These are phyloP conservation scores for Boletus subcaerulescens DNA, from an alignment of 768 basidiomycete species.

Conservation along the genomic window DNA sequence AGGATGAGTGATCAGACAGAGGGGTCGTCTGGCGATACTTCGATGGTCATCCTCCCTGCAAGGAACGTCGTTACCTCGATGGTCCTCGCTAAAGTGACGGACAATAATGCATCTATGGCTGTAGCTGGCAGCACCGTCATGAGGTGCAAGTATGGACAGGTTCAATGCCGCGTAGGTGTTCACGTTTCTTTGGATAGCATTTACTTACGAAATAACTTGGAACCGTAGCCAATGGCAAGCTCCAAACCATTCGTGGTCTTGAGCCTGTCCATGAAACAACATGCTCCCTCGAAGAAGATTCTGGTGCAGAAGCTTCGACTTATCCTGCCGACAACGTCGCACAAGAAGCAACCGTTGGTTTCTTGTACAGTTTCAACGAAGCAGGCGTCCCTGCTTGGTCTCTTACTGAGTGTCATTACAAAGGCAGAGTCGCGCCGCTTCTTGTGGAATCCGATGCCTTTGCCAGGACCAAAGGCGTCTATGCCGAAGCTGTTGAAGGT, in stretches of 20 bases:
- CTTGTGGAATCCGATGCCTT: neutral
- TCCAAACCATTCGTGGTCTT: conserved; percentile 3
- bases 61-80: too few species aligned
- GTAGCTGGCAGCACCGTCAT: too few species aligned
- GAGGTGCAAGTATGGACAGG: too few species aligned
- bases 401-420: neutral
- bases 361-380: neutral
- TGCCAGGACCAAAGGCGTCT: neutral
- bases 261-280: neutral
- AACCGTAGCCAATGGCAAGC: neutral
- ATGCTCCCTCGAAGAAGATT: neutral
- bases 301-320: neutral
- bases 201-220: too few species aligned
- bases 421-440: neutral
- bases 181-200: too few species aligned
- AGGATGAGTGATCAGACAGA: too few species aligned
- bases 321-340: neutral
- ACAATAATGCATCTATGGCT: too few species aligned
- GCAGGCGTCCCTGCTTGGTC: neutral
- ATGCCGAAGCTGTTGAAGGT: neutral
- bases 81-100: too few species aligned
- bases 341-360: neutral
- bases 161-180: too few species aligned
- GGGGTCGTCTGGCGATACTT: too few species aligned
- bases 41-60: too few species aligned